Evolutionary conservation across 2,329 filamentous ascomycete genomes (phyloP).

Genomic region (Curvularia verruculosa): DNA sequence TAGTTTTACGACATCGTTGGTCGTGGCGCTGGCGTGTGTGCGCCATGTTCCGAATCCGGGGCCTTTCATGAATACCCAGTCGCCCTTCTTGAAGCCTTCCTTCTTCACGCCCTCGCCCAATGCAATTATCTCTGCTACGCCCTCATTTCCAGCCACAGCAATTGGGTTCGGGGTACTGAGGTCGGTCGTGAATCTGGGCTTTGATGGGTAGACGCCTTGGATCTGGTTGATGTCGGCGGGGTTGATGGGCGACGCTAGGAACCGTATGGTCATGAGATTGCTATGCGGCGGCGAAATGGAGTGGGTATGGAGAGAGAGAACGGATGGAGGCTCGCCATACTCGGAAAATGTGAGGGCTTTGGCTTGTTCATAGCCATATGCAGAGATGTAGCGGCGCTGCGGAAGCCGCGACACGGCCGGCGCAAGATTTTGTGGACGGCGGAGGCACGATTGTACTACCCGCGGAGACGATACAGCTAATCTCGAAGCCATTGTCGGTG

Average conservation of each 20-base stretch:
- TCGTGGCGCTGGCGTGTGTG: slow-evolving; percentile 77
- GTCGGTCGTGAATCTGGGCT: slow-evolving; percentile 74
- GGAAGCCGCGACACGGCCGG: slow-evolving; percentile 13
- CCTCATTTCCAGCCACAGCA: slow-evolving; percentile 87
- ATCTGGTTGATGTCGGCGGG: slow-evolving; percentile 98
- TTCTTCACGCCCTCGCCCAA: slow-evolving; percentile 65
- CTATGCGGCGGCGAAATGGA: slow-evolving; percentile 79
- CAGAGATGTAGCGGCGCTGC: slow-evolving; percentile 57
- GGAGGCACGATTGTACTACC: slow-evolving; percentile 30
- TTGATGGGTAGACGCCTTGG: slow-evolving; percentile 92
- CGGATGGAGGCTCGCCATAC: slow-evolving; percentile 76
- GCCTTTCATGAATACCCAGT: slow-evolving; percentile 90
- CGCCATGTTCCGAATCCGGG: slow-evolving; percentile 93
- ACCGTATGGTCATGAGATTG: slow-evolving; percentile 75
- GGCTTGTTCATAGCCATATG: slow-evolving; percentile 82
- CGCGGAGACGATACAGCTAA: slow-evolving; percentile 25
- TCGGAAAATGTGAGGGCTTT: slow-evolving; percentile 79
- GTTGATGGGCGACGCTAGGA: slow-evolving; percentile 92
- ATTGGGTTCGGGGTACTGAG: slow-evolving; percentile 79
- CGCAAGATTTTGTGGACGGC: slow-evolving; percentile 16
- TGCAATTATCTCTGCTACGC: slow-evolving; percentile 85
- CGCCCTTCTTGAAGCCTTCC: slow-evolving; percentile 69
- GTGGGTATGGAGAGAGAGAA: slow-evolving; percentile 72
- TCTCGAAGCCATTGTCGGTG: slow-evolving; percentile 36
- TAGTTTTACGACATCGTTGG: slow-evolving; percentile 69